phyloP scores from a whole-genome alignment of 345 rosid genomes.

The Salix purpurea region DNA sequence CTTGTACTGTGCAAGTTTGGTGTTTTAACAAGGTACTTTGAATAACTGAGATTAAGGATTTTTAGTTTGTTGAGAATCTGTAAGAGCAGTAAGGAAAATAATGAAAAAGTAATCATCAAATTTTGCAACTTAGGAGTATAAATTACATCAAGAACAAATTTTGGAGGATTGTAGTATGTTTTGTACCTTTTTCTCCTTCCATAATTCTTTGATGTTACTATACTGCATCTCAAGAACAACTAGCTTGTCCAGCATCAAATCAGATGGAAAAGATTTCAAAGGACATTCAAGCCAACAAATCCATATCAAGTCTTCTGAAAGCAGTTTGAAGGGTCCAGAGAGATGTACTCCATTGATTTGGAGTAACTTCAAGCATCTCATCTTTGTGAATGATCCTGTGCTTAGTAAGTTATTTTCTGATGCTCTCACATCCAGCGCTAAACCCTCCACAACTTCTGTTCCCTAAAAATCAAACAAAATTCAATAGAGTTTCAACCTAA shows the following conservation, averaged over 20 bases:
- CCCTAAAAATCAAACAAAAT: neutral
- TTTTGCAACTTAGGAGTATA: too few relatives aligned
- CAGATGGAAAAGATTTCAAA: neutral
- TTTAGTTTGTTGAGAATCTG: too few relatives aligned
- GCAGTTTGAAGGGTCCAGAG: neutral
- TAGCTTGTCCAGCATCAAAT: neutral
- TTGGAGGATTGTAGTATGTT: neutral
- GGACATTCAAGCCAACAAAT: neutral
- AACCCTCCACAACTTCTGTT: neutral
- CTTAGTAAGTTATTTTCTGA: neutral
- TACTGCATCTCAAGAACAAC: neutral
- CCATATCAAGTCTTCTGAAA: too few relatives aligned
- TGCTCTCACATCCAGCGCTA: neutral
- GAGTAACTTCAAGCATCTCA: neutral
- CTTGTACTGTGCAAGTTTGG: too few relatives aligned
- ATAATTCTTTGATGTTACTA: neutral
- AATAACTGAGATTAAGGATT: too few relatives aligned
- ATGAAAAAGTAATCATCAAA: too few relatives aligned
- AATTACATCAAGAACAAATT: neutral
- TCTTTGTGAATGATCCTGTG: neutral
- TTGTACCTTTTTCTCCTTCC: neutral
- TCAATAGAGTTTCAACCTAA: too few relatives aligned
- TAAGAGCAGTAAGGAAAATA: too few relatives aligned
- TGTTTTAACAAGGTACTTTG: too few relatives aligned
- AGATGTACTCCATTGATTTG: neutral